phyloP scores from a whole-genome alignment of 768 basidiomycete genomes.

The Trichaptum fuscoviolaceum region DNA sequence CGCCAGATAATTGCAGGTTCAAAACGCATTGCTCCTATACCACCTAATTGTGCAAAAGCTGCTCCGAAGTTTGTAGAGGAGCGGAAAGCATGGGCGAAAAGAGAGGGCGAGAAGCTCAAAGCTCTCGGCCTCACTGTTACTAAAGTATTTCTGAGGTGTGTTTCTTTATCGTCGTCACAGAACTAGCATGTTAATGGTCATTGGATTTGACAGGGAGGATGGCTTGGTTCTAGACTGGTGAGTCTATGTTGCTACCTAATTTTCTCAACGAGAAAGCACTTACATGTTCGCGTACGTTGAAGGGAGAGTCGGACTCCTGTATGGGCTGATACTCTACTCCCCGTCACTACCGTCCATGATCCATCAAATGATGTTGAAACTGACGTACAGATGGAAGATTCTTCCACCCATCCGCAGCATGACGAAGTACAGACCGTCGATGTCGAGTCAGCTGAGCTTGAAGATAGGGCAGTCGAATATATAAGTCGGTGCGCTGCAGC shows the following conservation, averaged over 20 bases:
- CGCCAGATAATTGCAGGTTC: conserved; percentile 12
- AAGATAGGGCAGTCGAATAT: not conserved
- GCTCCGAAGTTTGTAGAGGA: conserved; percentile 9
- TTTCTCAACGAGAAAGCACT: not conserved
- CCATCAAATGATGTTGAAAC: not conserved
- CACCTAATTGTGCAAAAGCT: conserved; percentile 9
- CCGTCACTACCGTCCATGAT: not conserved
- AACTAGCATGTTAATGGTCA: not conserved
- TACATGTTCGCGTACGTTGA: too few species aligned
- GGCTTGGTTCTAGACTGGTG: conserved; percentile 21
- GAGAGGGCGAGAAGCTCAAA: conserved; percentile 12
- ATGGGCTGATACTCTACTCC: conserved; percentile 17
- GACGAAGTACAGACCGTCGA: not conserved
- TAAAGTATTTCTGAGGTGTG: not conserved
- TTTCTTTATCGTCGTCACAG: not conserved
- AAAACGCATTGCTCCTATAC: conserved; percentile 15
- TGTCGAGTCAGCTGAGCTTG: not conserved
- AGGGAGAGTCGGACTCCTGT: conserved; percentile 16
- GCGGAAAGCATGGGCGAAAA: conserved; percentile 11
- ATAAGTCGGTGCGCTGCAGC: not conserved
- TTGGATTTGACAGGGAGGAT: conserved; percentile 14
- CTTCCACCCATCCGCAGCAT: not conserved
- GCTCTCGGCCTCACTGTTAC: conserved; percentile 9
- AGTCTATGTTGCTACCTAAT: not conserved
- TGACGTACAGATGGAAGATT: not conserved